phyloP scores from a whole-genome alignment of 1,284 basidiomycete species.

The Cryptococcus amylolentus region DNA sequence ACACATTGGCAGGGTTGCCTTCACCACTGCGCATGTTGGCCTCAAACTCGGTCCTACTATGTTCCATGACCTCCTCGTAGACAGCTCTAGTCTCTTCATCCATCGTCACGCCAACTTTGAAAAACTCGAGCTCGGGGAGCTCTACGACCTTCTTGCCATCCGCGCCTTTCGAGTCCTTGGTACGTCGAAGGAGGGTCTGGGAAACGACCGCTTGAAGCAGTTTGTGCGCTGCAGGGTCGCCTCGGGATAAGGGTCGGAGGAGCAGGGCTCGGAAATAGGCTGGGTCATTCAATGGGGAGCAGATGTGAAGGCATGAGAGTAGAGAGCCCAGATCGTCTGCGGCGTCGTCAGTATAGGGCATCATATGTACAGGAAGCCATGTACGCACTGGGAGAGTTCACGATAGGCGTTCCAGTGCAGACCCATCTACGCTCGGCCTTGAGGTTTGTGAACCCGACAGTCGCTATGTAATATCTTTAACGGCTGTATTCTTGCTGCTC shows the following conservation, averaged over 20 bases:
- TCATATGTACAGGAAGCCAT: not conserved
- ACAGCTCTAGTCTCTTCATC: constrained; percentile 62
- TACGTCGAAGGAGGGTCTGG: constrained; percentile 75
- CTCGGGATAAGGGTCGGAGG: constrained; percentile 67
- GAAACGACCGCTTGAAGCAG: constrained; percentile 79
- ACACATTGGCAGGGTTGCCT: constrained; percentile 55
- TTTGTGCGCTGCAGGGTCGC: constrained; percentile 62
- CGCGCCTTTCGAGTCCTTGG: constrained; percentile 80
- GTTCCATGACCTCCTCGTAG: constrained; percentile 69
- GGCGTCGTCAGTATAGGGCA: not conserved
- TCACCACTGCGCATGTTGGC: constrained; percentile 44
- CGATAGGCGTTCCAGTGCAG: constrained; percentile 72
- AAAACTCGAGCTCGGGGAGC: constrained; percentile 63
- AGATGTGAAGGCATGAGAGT: constrained; percentile 73
- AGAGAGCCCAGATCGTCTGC: constrained; percentile 76
- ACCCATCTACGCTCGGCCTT: constrained; percentile 72
- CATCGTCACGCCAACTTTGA: constrained; percentile 59
- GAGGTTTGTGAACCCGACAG: constrained; percentile 65
- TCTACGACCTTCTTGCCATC: constrained; percentile 67
- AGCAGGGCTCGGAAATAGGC: constrained; percentile 74
- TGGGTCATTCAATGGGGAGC: constrained; percentile 70
- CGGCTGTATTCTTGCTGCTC: not conserved
- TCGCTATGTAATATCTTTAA: constrained; percentile 49
- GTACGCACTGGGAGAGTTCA: constrained; percentile 64
- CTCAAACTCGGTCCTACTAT: constrained; percentile 63